Conservation (phyloP, 2,329 filamentous ascomycete species). For the Trichophyton simii region DNA sequence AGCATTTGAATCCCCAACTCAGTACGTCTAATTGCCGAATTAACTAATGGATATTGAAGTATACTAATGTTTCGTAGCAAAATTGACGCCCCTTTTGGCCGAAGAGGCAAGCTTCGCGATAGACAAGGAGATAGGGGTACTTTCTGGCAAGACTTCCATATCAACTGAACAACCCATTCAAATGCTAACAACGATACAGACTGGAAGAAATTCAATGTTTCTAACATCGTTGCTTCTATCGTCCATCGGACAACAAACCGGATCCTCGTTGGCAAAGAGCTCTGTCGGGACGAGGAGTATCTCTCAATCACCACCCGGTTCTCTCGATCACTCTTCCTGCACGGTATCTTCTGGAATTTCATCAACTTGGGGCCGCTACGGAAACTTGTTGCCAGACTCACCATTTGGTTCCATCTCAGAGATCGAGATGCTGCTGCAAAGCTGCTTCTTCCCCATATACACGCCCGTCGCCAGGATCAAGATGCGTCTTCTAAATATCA, state of each 20-base stretch:
- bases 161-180: background rate
- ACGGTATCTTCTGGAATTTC: slow-evolving; percentile 16
- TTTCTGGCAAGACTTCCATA: background rate
- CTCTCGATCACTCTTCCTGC: background rate
- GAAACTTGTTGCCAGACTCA: slow-evolving; percentile 5
- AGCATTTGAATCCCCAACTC: background rate
- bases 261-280: slow-evolving; percentile 9
- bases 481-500: slow-evolving; percentile 8
- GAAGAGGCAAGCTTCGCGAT: background rate
- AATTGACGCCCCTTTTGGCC: background rate
- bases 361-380: background rate
- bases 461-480: slow-evolving; percentile 20
- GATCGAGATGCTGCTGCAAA: slow-evolving; percentile 16
- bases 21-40: background rate
- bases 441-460: slow-evolving; percentile 24
- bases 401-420: slow-evolving; percentile 10
- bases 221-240: background rate
- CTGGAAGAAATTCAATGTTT: background rate
- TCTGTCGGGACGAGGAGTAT: slow-evolving; percentile 12
- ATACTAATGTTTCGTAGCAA: background rate
- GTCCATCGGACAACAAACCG: background rate
- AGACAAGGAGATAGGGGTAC: background rate
- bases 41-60: background rate
- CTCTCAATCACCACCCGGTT: slow-evolving; percentile 3
- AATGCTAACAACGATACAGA: background rate